These are phyloP conservation scores for Aspergillus sp. DNA, from an alignment of 2,329 filamentous ascomycete genomes.

Conservation along the genomic window DNA sequence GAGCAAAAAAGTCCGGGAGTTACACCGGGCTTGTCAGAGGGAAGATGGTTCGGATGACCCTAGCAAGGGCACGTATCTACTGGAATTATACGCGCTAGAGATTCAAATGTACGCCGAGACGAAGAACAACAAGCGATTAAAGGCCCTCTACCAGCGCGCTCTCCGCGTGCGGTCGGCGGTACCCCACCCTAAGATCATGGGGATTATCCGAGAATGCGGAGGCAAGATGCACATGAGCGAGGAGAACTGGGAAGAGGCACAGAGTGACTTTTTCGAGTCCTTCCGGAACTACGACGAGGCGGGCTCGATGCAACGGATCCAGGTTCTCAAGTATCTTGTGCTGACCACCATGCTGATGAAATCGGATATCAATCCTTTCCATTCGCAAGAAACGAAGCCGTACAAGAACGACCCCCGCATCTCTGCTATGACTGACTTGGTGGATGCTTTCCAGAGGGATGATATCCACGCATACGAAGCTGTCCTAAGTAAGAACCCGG, in stretches of 20 bases:
- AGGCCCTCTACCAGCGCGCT: constrained; percentile 86
- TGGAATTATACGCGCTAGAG: constrained; percentile 94
- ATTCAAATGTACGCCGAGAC: constrained; percentile 99
- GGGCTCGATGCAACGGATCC: constrained; percentile 90
- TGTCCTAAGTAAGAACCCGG: constrained; percentile 81
- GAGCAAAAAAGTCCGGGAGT: constrained; percentile 78
- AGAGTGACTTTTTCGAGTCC: constrained; percentile 97
- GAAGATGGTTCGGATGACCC: constrained; percentile 80
- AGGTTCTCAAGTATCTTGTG: constrained; percentile 95
- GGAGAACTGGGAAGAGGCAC: constrained; percentile 97
- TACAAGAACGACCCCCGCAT: constrained; percentile 96
- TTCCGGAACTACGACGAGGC: constrained; percentile 99
- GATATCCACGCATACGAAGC: constrained; percentile 90
- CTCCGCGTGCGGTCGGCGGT: constrained; percentile 94
- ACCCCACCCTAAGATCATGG: constrained; percentile 98
- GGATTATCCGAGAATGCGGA: constrained; percentile 96
- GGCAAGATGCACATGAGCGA: constrained; percentile 99
- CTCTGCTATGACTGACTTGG: constrained; percentile 93
- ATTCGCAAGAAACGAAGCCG: constrained; percentile 97
- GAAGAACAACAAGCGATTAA: constrained; percentile 95
- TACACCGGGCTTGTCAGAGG: constrained; percentile 84
- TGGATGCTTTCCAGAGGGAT: constrained; percentile 93
- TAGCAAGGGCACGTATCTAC: constrained; percentile 91
- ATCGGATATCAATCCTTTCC: constrained; percentile 97
- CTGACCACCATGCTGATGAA: constrained; percentile 98